Evolutionary conservation across 1,284 basidiomycete genomes (phyloP), one percentile per base, ranked within the genome.

Genomic region (Ceratobasidium sp.): DNA sequence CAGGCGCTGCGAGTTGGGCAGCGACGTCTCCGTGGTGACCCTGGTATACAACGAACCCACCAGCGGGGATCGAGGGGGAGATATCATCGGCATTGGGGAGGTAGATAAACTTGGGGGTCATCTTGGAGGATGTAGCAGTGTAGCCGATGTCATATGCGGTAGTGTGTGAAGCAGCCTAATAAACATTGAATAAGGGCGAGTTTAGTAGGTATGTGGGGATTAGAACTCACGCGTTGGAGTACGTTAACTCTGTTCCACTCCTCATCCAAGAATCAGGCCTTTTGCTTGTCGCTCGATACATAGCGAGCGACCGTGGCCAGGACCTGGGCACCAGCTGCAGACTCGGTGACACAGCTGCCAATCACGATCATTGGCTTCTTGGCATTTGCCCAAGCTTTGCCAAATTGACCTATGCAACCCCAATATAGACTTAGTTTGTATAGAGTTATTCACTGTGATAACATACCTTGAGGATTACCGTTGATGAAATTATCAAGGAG

Each of bases 31-130:
- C 98, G 83, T 99, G 97, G 85, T 99, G 97, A 59, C 98, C 98
- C 84, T 99, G 98, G 86, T 99, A 99, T 17, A 99, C 97, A 61
- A 99, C 97, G 82, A 99, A 99, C 0, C 97, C 96, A 81, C 97
- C 91, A 79, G 91, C 87, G 43, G 98, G 97, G 79, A 99, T 98
- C 22, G 91, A 90, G 59, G 96, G 93, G 82, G 96, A 90, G 76
- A 99, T 86, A 83, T 99, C 97, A 82, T 99, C 98, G 5, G 97
- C 96, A 83, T 97, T 97, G 79, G 99, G 90, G 75, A 99, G 91
- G 86, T 98, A 99, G 82, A 99, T 87, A 85, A 99, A 99, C 86
- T 99, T 99, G 80, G 98, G 93, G 79, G 90, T 92, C 62, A 91
- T 89, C 76, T 88, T 83, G 49, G 95, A 86, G 2, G 96, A 92